These are phyloP conservation scores for Populus alba DNA, from an alignment of 345 rosid species.

Conservation along the genomic window DNA sequence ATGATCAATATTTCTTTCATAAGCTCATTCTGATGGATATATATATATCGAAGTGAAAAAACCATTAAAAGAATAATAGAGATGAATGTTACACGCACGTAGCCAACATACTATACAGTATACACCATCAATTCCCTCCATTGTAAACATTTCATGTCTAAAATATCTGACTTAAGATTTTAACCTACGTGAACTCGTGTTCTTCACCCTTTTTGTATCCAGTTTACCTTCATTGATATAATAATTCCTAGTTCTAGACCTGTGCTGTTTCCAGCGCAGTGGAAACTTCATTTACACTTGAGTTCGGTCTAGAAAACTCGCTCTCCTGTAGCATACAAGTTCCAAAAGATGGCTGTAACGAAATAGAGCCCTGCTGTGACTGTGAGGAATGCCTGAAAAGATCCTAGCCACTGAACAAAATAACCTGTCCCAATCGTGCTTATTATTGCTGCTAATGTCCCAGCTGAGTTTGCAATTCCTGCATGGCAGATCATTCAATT, in stretches of 20 bases:
- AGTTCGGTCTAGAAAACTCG: slow-evolving; percentile 52
- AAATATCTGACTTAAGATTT: not conserved
- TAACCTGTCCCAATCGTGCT: slow-evolving; percentile 96
- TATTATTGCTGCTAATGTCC: slow-evolving; percentile 87
- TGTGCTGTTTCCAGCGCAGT: not conserved
- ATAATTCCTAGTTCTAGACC: not conserved
- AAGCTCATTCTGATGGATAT: not conserved
- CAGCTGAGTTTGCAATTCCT: slow-evolving; percentile 85
- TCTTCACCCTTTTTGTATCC: not conserved
- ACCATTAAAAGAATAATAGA: not conserved
- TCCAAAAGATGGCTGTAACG: slow-evolving; percentile 63
- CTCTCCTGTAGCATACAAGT: slow-evolving; percentile 73
- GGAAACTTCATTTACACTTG: not conserved
- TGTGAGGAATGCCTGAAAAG: slow-evolving; percentile 78
- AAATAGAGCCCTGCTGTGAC: slow-evolving; percentile 84
- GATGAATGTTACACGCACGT: not conserved
- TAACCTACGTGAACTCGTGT: not conserved
- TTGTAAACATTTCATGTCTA: not conserved
- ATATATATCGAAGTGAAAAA: not conserved
- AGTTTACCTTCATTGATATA: not conserved
- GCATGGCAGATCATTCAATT: not conserved
- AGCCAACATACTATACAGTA: too few species aligned
- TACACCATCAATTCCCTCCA: not conserved
- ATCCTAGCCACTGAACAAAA: slow-evolving; percentile 85
- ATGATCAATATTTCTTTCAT: not conserved